Evolutionary conservation across 1,139 yeast species (phyloP).

Genomic region (Blastobotrys indianensis): DNA sequence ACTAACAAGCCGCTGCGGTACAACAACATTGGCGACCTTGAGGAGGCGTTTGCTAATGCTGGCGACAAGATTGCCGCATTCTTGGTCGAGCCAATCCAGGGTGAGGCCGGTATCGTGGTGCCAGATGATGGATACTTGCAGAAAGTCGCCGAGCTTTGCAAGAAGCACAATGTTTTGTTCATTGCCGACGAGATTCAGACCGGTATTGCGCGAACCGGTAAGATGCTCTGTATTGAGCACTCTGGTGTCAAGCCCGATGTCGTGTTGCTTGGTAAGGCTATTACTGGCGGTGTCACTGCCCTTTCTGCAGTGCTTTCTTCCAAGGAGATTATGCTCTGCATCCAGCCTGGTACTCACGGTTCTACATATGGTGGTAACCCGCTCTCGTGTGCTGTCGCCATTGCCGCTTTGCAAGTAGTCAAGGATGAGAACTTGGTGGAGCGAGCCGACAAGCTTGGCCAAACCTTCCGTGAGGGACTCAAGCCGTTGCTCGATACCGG

Average conservation of each 20-base stretch:
- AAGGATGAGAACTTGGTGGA: constrained; percentile 81
- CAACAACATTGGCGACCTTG: constrained; percentile 70
- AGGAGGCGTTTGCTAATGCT: constrained; percentile 71
- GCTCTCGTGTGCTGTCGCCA: constrained; percentile 86
- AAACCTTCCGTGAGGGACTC: constrained; percentile 60
- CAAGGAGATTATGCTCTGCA: constrained; percentile 78
- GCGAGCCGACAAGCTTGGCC: constrained; percentile 69
- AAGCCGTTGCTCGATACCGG: constrained; percentile 53
- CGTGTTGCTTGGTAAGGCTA: constrained; percentile 85
- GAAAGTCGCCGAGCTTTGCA: constrained; percentile 68
- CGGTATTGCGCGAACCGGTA: constrained; percentile 96
- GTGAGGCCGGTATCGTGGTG: constrained; percentile 97
- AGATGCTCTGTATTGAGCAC: constrained; percentile 87
- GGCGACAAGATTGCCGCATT: constrained; percentile 92
- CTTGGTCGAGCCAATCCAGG: constrained; percentile 92
- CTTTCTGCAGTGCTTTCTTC: constrained; percentile 88
- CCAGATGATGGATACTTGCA: constrained; percentile 80
- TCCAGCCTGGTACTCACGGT: constrained; percentile 96
- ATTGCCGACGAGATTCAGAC: constrained; percentile 98
- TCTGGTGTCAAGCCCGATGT: constrained; percentile 80
- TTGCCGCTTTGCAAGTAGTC: constrained; percentile 89
- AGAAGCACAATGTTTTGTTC: constrained; percentile 74
- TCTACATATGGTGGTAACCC: constrained; percentile 99
- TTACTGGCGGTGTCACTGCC: constrained; percentile 92
- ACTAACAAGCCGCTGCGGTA: constrained; percentile 35